Evolutionary conservation across 1,139 yeast species (phyloP).

Genomic region (Lodderomyces margitis): DNA sequence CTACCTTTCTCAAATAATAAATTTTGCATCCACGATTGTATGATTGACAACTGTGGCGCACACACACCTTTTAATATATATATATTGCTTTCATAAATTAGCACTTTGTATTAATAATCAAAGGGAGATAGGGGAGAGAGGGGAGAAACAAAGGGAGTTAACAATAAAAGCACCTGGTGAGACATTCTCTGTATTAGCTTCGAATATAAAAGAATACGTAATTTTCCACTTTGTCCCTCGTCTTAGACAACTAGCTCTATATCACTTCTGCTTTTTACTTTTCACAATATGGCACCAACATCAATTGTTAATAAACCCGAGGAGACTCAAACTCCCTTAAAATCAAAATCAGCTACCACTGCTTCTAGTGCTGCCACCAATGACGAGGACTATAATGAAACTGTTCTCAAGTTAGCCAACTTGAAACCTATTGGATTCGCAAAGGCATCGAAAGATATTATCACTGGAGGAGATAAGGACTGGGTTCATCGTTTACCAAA

Average conservation of each 20-base stretch:
- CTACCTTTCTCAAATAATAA: neutral
- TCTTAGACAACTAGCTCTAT: neutral
- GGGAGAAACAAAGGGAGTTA: no score
- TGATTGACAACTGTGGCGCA: slow-evolving; percentile 1
- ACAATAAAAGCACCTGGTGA: no score
- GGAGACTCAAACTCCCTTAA: slow-evolving; percentile 1
- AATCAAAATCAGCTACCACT: neutral
- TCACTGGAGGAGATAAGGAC: slow-evolving; percentile 16
- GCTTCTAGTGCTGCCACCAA: neutral
- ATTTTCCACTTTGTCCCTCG: no score
- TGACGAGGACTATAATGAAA: slow-evolving; percentile 16
- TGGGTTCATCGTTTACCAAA: slow-evolving; percentile 31
- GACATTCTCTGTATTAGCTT: no score
- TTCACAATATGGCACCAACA: slow-evolving; percentile 14
- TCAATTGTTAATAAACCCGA: slow-evolving; percentile 6
- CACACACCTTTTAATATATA: neutral
- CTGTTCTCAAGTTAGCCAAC: slow-evolving; percentile 19
- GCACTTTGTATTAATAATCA: neutral
- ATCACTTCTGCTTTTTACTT: no score
- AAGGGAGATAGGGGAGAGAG: no score
- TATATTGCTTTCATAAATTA: no score
- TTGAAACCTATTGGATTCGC: slow-evolving; percentile 21
- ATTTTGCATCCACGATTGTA: slow-evolving; percentile 3
- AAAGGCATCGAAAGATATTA: slow-evolving; percentile 10
- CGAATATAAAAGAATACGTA: no score